These are phyloP conservation scores for Bidens hawaiensis DNA, from an alignment of 140 eudicot genomes.

Conservation along the genomic window DNA sequence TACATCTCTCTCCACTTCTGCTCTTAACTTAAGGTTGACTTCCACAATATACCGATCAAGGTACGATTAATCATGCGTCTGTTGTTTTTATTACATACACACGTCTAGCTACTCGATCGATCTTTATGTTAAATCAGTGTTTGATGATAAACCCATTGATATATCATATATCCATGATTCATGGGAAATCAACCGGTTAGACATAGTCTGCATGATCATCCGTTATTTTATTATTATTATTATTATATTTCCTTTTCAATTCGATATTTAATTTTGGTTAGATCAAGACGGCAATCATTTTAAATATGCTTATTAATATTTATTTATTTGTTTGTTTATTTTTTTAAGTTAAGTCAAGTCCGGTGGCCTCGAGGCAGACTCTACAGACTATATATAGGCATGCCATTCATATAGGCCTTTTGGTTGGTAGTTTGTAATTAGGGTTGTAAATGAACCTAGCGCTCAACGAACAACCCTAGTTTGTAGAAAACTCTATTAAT, in stretches of 20 bases:
- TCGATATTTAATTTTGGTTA: background rate
- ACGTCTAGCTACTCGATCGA: background rate
- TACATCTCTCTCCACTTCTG: background rate
- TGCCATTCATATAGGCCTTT: background rate
- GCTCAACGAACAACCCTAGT: too few relatives aligned
- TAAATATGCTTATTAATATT: background rate
- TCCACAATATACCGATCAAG: conserved; percentile 1
- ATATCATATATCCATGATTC: background rate
- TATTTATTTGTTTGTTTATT: too few relatives aligned
- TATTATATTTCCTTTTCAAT: background rate
- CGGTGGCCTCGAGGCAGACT: background rate
- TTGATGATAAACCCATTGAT: background rate
- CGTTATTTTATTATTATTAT: too few relatives aligned
- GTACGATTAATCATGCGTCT: background rate
- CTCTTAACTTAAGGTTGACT: background rate
- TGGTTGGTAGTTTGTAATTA: background rate
- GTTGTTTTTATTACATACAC: background rate
- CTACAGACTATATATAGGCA: too few relatives aligned
- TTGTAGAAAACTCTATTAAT: background rate
- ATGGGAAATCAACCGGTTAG: background rate
- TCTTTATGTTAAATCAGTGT: background rate
- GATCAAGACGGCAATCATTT: background rate
- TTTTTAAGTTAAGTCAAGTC: background rate
- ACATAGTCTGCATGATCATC: background rate
- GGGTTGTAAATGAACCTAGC: too few relatives aligned